Conservation (phyloP, 495 filamentous ascomycete genomes). For the Xylaria sp. region DNA sequence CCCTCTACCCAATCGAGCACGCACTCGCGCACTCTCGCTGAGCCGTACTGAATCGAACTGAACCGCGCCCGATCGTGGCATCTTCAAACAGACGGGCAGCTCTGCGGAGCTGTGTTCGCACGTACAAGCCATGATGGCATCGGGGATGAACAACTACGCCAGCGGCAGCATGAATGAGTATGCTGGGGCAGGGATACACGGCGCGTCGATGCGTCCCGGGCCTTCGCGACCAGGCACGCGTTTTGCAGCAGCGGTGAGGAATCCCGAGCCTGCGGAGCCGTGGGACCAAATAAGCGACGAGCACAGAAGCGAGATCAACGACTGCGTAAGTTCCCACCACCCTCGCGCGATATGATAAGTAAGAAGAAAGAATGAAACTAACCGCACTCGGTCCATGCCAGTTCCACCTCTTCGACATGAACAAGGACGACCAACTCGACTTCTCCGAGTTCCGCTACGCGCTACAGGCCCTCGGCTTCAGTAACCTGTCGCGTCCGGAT, state of each 20-base stretch:
- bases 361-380: conserved; percentile 29
- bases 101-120: conserved; percentile 27
- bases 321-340: conserved; percentile 67
- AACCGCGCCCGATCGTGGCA: not conserved
- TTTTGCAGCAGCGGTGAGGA: conserved; percentile 42
- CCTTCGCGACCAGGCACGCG: conserved; percentile 37
- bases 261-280: conserved; percentile 45
- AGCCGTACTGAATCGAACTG: not conserved
- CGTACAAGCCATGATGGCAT: conserved; percentile 23
- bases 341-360: conserved; percentile 9
- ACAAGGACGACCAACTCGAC: conserved; percentile 92
- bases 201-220: conserved; percentile 37
- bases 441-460: conserved; percentile 99
- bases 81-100: conserved; percentile 17
- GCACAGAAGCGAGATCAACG: conserved; percentile 86
- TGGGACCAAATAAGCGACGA: conserved; percentile 71
- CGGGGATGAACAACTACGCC: conserved; percentile 42
- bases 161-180: conserved; percentile 41
- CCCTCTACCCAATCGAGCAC: not conserved
- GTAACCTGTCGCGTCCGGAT: conserved; percentile 76
- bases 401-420: conserved; percentile 97
- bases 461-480: conserved; percentile 95
- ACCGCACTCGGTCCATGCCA: conserved; percentile 42
- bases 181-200: conserved; percentile 29
- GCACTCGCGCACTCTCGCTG: no score